Conservation (phyloP, 2,329 filamentous ascomycete genomes). For the Alternaria brassicicola region DNA sequence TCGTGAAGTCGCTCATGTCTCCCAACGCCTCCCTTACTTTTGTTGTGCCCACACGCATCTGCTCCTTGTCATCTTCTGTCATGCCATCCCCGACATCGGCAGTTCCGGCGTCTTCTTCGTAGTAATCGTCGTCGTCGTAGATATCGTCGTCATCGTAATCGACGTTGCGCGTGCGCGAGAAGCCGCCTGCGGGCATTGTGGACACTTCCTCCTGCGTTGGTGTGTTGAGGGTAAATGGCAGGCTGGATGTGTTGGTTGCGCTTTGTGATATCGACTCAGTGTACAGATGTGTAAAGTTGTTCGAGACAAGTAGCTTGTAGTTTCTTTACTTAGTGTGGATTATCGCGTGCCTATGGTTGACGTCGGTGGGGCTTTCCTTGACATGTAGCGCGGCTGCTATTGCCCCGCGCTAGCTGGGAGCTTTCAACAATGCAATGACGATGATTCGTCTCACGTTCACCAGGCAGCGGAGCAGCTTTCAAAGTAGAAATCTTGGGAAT, state of each 20-base stretch:
- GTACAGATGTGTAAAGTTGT: neutral
- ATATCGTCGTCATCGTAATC: conserved; percentile 59
- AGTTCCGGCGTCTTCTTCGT: conserved; percentile 44
- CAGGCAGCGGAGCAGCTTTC: neutral
- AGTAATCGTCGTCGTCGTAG: conserved; percentile 57
- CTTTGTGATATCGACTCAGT: neutral
- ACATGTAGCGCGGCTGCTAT: conserved; percentile 11
- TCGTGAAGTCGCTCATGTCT: conserved; percentile 60
- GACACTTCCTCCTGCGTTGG: neutral
- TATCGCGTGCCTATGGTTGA: conserved; percentile 9
- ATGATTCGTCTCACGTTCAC: neutral
- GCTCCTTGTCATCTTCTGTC: conserved; percentile 48
- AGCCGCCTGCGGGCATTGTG: conserved; percentile 41
- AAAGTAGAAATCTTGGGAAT: neutral
- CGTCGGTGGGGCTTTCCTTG: conserved; percentile 22
- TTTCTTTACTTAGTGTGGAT: neutral
- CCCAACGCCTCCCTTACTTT: conserved; percentile 72
- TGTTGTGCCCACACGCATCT: conserved; percentile 69
- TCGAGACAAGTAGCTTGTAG: neutral
- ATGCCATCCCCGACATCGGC: conserved; percentile 27
- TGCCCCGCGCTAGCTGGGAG: conserved; percentile 27
- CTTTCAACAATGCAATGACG: neutral
- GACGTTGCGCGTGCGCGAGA: conserved; percentile 55
- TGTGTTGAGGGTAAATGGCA: neutral
- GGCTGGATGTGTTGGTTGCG: neutral